phyloP scores from a whole-genome alignment of 2,329 filamentous ascomycete species.

The Alternaria solani region DNA sequence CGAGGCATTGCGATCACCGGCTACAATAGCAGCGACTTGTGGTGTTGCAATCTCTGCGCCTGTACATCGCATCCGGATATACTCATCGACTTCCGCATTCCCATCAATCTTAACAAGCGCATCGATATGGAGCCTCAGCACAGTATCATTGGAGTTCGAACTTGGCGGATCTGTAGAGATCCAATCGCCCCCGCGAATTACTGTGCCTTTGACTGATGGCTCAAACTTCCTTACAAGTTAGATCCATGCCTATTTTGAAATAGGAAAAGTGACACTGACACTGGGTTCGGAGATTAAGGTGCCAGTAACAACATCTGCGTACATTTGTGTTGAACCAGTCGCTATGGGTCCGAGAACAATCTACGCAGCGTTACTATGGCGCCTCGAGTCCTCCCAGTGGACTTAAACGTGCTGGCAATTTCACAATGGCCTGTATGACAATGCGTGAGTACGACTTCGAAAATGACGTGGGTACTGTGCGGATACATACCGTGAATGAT shows the following conservation, averaged over 20 bases:
- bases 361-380: not conserved
- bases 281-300: slow-evolving; percentile 2
- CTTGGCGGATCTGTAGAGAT: slow-evolving; percentile 5
- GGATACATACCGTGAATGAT: not conserved
- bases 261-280: not conserved
- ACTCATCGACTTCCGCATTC: not conserved
- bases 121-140: slow-evolving; percentile 8
- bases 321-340: not conserved
- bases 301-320: slow-evolving; percentile 5
- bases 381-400: not conserved
- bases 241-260: not conserved
- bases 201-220: not conserved
- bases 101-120: not conserved
- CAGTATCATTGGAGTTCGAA: not conserved
- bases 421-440: not conserved
- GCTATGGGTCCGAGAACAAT: slow-evolving; percentile 1
- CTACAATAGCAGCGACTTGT: not conserved
- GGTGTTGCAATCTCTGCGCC: slow-evolving; percentile 1
- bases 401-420: not conserved
- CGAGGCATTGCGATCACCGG: not conserved
- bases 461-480: not conserved
- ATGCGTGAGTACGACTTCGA: not conserved
- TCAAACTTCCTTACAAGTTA: not conserved
- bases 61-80: slow-evolving; percentile 7
- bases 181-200: slow-evolving; percentile 10